Base-by-base conservation (phyloP, 371 early-diverging fungal genomes). In the Rhizopus microsporus region DNA sequence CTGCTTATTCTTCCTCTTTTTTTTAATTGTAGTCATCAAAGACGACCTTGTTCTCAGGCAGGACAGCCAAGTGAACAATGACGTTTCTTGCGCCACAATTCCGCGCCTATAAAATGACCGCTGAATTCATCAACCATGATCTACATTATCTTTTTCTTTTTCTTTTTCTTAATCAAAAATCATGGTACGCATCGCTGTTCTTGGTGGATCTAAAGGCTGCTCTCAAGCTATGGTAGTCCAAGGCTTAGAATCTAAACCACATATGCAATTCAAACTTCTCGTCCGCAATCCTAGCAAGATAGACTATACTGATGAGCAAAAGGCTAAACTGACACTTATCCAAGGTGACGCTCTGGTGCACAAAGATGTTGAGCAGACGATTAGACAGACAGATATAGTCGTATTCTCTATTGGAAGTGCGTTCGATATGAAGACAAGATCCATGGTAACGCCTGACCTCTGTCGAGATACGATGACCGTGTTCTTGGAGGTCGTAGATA, bases 321-420 rank as follows among this genome's bases (percentile, higher is more conserved):
- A 65, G 23, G 31, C 51, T 17, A 69, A 65, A 51, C 39, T 78
- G 3, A 67, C 51, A 10, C 54, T 74, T 13, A 44, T 78, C 38
- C 53, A 74, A 57, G 78, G 78, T 44, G 71, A 74, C 43, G 78
- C 77, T 0, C 16, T 60, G 8, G 62, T 57, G 35, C 54, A 59
- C 16, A 33, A 29, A 48, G 38, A 56, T 30, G 65, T 69, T 4
- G 56, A 57, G 12, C 39, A 57, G 34, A 51, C 65, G 2, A 5
- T 69, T 13, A 38, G 56, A n/a, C 47, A 46, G 23, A 51, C 59
- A 0, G 69, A 65, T 52, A 48, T 56, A 0, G 47, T 69, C 15
- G 56, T 69, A 6, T 61, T 39, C 38, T 52, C 58, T 5, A 51
- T 69, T 38, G 69, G 69, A 6, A 63, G 68, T 35, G 53, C 53